Base-by-base conservation (phyloP, 257 asterid species). In the Lantana camara region DNA sequence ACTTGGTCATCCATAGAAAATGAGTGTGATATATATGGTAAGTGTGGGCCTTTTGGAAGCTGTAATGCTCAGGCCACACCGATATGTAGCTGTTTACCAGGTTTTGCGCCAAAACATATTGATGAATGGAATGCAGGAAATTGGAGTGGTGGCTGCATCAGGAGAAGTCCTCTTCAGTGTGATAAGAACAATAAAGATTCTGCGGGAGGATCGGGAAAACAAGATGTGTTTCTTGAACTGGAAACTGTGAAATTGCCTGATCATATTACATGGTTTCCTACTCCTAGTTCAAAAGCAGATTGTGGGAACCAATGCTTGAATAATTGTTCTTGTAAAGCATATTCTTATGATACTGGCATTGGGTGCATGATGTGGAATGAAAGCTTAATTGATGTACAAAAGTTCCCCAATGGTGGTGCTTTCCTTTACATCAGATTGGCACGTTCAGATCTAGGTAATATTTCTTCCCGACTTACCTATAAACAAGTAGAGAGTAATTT, bases 231-330 rank as follows among this genome's bases (percentile, higher is more conserved):
- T 63, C 34, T 20, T 11, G 8, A 35, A 48, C 42, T 78, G 10
- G 44, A 50, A 13, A 48, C 44, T 4, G 76, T 85, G 56, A 85
- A 85, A 53, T 49, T 85, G 81, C 90, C 94, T 1, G 90, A 79
- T 63, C 37, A n/a, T 57, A 29, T 22, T 17, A 37, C 7, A 24
- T 68, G 50, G 66, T 16, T 4, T 19, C 52, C n/a, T n/a, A n/a
- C n/a, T n/a, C n/a, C 32, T 35, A 7, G 14, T 47, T 0, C 34
- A 9, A 60, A 67, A 56, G 52, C 58, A 29, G 35, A 49, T 10
- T 60, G 74, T 23, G 24, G 62, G 41, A 68, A 45, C 52, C 60
- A 19, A 40, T 60, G 68, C 54, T 60, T 49, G 53, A 59, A 44
- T 37, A 37, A 15, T 35, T 68, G 68, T 59, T 58, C 62, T 1